phyloP scores from a whole-genome alignment of 805 yeast species.

The Monosporozyma solicola region DNA sequence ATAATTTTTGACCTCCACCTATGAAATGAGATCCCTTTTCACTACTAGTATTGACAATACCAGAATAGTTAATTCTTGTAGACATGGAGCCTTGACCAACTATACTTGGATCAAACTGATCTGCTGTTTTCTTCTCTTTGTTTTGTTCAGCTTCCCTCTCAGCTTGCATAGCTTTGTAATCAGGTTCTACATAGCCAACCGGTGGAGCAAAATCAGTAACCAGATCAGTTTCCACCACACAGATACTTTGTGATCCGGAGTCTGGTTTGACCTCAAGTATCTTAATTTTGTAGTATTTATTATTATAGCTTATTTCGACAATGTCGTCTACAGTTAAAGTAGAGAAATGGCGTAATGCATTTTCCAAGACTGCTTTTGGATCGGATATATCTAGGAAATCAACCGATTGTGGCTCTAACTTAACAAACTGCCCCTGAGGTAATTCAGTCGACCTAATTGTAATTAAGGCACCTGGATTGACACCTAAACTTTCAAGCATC shows the following conservation, averaged over 20 bases:
- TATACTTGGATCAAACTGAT: slow-evolving; percentile 17
- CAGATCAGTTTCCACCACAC: slow-evolving; percentile 93
- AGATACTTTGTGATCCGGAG: slow-evolving; percentile 53
- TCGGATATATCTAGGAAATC: slow-evolving; percentile 90
- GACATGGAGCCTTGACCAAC: slow-evolving; percentile 70
- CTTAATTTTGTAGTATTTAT: slow-evolving; percentile 64
- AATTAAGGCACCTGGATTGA: slow-evolving; percentile 73
- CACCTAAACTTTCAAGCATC: slow-evolving; percentile 77
- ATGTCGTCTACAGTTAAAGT: slow-evolving; percentile 79
- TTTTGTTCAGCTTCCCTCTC: slow-evolving; percentile 21
- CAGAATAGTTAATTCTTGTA: slow-evolving; percentile 46
- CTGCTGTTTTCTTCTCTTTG: slow-evolving; percentile 26
- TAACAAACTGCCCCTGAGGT: slow-evolving; percentile 81
- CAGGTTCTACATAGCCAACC: slow-evolving; percentile 94
- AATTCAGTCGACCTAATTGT: slow-evolving; percentile 69
- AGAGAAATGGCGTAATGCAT: slow-evolving; percentile 81
- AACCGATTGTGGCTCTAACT: slow-evolving; percentile 89
- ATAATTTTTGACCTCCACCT: slow-evolving; percentile 64
- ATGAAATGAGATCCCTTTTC: slow-evolving; percentile 30
- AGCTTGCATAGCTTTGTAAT: slow-evolving; percentile 35
- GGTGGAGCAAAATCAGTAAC: slow-evolving; percentile 99
- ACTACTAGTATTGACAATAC: slow-evolving; percentile 40
- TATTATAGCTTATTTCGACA: slow-evolving; percentile 78
- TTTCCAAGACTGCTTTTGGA: slow-evolving; percentile 94
- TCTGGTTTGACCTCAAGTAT: slow-evolving; percentile 85